phyloP scores from a whole-genome alignment of 1,284 basidiomycete genomes.

The Heterobasidion parviporum region DNA sequence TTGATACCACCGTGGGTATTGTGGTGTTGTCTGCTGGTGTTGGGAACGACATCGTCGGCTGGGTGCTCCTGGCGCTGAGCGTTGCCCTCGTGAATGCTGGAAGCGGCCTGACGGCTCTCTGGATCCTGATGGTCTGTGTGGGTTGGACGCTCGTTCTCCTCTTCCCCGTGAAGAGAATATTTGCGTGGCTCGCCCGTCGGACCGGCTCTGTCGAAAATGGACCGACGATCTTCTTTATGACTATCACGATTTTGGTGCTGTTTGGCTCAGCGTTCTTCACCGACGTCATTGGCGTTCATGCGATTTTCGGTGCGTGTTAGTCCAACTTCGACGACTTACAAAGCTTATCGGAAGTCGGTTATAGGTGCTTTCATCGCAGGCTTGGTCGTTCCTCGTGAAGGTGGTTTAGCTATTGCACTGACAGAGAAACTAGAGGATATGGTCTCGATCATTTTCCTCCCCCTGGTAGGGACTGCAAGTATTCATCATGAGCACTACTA shows the following conservation, averaged over 20 bases:
- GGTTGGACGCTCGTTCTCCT: conserved; percentile 80
- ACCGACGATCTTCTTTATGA: conserved; percentile 61
- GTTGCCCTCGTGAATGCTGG: conserved; percentile 87
- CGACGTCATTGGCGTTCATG: conserved; percentile 86
- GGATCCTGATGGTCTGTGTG: conserved; percentile 74
- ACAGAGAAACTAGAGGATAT: conserved; percentile 66
- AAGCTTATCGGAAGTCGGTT: conserved; percentile 9
- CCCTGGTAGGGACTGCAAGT: conserved; percentile 32
- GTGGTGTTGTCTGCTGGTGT: conserved; percentile 92
- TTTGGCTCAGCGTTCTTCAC: conserved; percentile 66
- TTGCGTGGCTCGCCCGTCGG: conserved; percentile 67
- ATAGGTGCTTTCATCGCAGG: conserved; percentile 57
- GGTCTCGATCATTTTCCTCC: conserved; percentile 51
- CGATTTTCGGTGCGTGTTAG: conserved; percentile 66
- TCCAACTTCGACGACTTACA: conserved; percentile 6
- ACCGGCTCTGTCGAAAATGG: conserved; percentile 78
- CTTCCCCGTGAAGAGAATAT: conserved; percentile 55
- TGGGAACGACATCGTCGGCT: conserved; percentile 82
- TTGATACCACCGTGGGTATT: conserved; percentile 91
- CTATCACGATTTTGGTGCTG: conserved; percentile 50
- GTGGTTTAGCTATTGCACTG: conserved; percentile 50
- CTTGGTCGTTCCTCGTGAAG: conserved; percentile 56
- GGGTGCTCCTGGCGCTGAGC: conserved; percentile 74
- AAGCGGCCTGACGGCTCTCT: conserved; percentile 69
- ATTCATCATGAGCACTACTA: not conserved